Evolutionary conservation across 2,329 filamentous ascomycete genomes (phyloP).

Genomic region (Pseudofabraea citricarpa): DNA sequence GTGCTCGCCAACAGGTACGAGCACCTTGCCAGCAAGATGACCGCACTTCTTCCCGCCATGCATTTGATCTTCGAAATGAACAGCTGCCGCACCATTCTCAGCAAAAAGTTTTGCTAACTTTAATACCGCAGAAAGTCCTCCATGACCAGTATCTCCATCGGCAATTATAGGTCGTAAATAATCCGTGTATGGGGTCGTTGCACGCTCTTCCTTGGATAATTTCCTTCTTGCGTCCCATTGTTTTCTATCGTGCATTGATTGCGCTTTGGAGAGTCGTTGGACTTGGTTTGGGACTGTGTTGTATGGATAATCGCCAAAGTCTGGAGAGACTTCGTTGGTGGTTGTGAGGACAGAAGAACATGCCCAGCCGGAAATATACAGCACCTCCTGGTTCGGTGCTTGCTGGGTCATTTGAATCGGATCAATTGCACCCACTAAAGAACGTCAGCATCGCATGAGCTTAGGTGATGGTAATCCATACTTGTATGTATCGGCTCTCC

Average conservation of each 20-base stretch:
- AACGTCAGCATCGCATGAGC: conserved; percentile 9
- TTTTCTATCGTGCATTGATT: conserved; percentile 94
- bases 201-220: conserved; percentile 68
- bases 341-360: conserved; percentile 89
- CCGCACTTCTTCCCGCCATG: conserved; percentile 99
- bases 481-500: conserved; percentile 91
- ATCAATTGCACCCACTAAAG: conserved; percentile 88
- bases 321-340: conserved; percentile 95
- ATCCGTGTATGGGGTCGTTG: conserved; percentile 76
- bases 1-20: conserved; percentile 91
- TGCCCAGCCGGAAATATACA: conserved; percentile 97
- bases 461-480: conserved; percentile 38
- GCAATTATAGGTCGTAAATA: conserved; percentile 94
- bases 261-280: conserved; percentile 90
- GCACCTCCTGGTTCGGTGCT: conserved; percentile 88
- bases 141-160: conserved; percentile 94
- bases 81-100: conserved; percentile 91
- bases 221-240: conserved; percentile 84
- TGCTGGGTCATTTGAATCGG: conserved; percentile 99
- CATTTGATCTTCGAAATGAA: conserved; percentile 97
- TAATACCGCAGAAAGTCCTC: conserved; percentile 84
- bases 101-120: conserved; percentile 97
- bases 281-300: conserved; percentile 99
- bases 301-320: conserved; percentile 98
- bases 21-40: conserved; percentile 90